phyloP scores from a whole-genome alignment of 2,329 filamentous ascomycete species.

The Talaromyces sp. region DNA sequence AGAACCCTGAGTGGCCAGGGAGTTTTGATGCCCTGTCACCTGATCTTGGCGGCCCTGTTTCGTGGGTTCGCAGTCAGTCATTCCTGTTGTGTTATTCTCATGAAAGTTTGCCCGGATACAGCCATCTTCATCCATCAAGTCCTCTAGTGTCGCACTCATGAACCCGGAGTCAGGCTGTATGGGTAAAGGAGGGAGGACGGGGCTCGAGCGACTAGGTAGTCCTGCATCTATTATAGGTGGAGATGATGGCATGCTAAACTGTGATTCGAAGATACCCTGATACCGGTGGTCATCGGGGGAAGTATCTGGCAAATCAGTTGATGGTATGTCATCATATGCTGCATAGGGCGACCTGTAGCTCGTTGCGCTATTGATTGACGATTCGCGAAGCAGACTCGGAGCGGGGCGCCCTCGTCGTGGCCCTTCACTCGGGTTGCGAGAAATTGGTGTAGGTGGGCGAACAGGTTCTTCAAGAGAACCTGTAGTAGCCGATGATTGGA shows the following conservation, averaged over 20 bases:
- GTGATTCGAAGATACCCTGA: conserved; percentile 59
- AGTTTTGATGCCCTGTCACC: conserved; percentile 3
- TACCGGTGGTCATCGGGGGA: conserved; percentile 52
- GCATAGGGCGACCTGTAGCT: conserved; percentile 44
- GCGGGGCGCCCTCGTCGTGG: conserved; percentile 32
- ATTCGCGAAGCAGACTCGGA: conserved; percentile 61
- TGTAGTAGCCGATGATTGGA: conserved; percentile 27
- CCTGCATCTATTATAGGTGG: conserved; percentile 71
- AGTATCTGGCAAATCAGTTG: conserved; percentile 46
- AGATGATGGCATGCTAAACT: conserved; percentile 82
- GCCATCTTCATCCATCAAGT: conserved; percentile 63
- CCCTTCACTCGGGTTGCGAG: conserved; percentile 28
- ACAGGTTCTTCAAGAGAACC: conserved; percentile 43
- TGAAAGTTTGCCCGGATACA: conserved; percentile 24
- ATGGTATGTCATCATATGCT: conserved; percentile 33
- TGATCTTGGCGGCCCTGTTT: conserved; percentile 1
- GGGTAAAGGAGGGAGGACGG: conserved; percentile 62
- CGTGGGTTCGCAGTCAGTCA: conserved; percentile 3
- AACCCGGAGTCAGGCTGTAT: conserved; percentile 70
- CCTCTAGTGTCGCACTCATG: conserved; percentile 74
- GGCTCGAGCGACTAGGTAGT: conserved; percentile 72
- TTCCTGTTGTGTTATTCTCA: conserved; percentile 10
- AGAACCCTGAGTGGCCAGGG: conserved; percentile 20
- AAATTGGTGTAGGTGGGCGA: conserved; percentile 47
- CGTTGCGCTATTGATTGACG: conserved; percentile 49